Evolutionary conservation across 2,329 filamentous ascomycete species (phyloP).

Genomic region (Teratosphaeria pseudoeucalypti): DNA sequence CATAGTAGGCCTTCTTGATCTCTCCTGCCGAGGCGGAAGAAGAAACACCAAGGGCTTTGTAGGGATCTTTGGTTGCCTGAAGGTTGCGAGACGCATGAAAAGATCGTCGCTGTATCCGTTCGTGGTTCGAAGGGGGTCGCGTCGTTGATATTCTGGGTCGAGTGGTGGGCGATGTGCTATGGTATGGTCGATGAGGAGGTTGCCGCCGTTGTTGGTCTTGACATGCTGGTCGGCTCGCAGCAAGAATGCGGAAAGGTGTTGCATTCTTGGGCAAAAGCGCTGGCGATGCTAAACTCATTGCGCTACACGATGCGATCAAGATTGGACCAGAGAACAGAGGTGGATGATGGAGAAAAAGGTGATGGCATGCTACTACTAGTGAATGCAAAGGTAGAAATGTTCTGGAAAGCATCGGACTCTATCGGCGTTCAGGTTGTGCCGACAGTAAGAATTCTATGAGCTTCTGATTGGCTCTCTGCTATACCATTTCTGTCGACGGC

Average conservation of each 20-base stretch:
- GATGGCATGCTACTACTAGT: background rate
- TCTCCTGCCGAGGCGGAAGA: conserved; percentile 73
- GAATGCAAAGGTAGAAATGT: background rate
- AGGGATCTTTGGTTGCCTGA: conserved; percentile 62
- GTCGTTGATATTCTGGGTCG: conserved; percentile 1
- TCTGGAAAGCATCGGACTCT: background rate
- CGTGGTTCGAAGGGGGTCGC: conserved; percentile 14
- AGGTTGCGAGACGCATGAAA: conserved; percentile 52
- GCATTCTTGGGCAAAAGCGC: conserved; percentile 25
- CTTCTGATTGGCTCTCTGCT: background rate
- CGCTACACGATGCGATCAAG: background rate
- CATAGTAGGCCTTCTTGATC: conserved; percentile 98
- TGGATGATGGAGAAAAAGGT: background rate
- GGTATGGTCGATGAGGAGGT: conserved; percentile 8
- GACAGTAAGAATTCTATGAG: background rate
- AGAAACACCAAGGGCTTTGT: conserved; percentile 71
- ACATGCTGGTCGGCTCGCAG: conserved; percentile 19
- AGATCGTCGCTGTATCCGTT: conserved; percentile 16
- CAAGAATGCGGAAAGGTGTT: conserved; percentile 24
- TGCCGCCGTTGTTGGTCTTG: conserved; percentile 14
- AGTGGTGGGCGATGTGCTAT: background rate
- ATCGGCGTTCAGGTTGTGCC: background rate
- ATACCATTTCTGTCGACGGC: background rate
- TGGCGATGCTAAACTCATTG: conserved; percentile 28
- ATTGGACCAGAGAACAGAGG: background rate